phyloP scores from a whole-genome alignment of 2,329 filamentous ascomycete species.

The Xylariales sp. region DNA sequence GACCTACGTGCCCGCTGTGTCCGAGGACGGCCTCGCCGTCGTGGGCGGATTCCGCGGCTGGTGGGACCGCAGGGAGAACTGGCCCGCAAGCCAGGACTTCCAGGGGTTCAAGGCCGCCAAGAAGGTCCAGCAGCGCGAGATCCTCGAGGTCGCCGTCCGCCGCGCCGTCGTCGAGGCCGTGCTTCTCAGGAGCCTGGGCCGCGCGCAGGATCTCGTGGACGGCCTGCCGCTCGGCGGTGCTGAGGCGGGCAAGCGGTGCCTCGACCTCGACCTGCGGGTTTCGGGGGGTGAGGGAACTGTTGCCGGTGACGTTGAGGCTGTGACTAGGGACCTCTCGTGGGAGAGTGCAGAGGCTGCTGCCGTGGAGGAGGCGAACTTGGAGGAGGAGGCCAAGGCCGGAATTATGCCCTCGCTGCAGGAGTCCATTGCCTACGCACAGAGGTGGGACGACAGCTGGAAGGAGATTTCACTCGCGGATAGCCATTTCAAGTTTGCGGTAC shows the following conservation, averaged over 20 bases:
- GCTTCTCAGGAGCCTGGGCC: constrained; percentile 32
- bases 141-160: constrained; percentile 44
- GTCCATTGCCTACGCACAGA: constrained; percentile 35
- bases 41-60: constrained; percentile 43
- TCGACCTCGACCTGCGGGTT: constrained; percentile 33
- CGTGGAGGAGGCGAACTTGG: not conserved
- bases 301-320: constrained; percentile 28
- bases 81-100: constrained; percentile 41
- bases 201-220: constrained; percentile 14
- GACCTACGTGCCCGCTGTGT: constrained; percentile 42
- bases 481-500: constrained; percentile 68
- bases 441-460: constrained; percentile 56
- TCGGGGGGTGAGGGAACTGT: constrained; percentile 36
- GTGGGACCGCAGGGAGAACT: constrained; percentile 52
- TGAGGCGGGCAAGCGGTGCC: constrained; percentile 27
- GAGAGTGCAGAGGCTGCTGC: constrained; percentile 17
- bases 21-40: constrained; percentile 39
- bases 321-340: constrained; percentile 27
- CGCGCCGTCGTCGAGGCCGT: constrained; percentile 50
- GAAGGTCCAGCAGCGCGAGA: constrained; percentile 35
- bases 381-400: not conserved
- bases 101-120: constrained; percentile 34
- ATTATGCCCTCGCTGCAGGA: constrained; percentile 28
- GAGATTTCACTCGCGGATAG: constrained; percentile 51
- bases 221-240: constrained; percentile 21